phyloP scores from a whole-genome alignment of 768 basidiomycete genomes.

The Udeniomyces megalosporus region DNA sequence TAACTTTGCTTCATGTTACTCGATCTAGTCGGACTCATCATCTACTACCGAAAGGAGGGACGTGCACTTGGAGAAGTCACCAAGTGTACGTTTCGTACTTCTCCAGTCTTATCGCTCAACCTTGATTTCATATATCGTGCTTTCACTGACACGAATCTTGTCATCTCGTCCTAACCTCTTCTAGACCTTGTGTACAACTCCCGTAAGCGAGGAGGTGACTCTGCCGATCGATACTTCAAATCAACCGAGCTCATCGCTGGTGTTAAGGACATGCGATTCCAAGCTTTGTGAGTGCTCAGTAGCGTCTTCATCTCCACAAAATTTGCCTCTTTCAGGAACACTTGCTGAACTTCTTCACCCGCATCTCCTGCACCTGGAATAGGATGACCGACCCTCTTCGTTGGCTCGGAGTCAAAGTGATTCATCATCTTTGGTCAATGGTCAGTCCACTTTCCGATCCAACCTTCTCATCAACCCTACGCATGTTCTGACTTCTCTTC shows the following conservation, averaged over 20 bases:
- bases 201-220: slow-evolving; percentile 84
- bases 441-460: neutral
- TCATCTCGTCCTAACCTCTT: neutral
- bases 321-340: too few relatives aligned
- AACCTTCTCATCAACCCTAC: too few relatives aligned
- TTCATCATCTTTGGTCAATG: slow-evolving; percentile 61
- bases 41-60: slow-evolving; percentile 48
- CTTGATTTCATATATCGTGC: too few relatives aligned
- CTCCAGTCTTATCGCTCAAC: too few relatives aligned
- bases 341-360: too few relatives aligned
- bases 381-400: slow-evolving; percentile 87
- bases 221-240: slow-evolving; percentile 84
- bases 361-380: too few relatives aligned
- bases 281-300: slow-evolving; percentile 44
- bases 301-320: too few relatives aligned
- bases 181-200: slow-evolving; percentile 78
- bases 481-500: neutral
- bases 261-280: slow-evolving; percentile 71
- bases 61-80: slow-evolving; percentile 86
- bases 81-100: slow-evolving; percentile 39
- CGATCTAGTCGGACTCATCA: slow-evolving; percentile 53
- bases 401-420: slow-evolving; percentile 81
- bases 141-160: neutral
- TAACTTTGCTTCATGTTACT: too few relatives aligned
- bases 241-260: slow-evolving; percentile 85